phyloP scores from a whole-genome alignment of 2,329 filamentous ascomycete genomes.

The Botryotinia calthae region DNA sequence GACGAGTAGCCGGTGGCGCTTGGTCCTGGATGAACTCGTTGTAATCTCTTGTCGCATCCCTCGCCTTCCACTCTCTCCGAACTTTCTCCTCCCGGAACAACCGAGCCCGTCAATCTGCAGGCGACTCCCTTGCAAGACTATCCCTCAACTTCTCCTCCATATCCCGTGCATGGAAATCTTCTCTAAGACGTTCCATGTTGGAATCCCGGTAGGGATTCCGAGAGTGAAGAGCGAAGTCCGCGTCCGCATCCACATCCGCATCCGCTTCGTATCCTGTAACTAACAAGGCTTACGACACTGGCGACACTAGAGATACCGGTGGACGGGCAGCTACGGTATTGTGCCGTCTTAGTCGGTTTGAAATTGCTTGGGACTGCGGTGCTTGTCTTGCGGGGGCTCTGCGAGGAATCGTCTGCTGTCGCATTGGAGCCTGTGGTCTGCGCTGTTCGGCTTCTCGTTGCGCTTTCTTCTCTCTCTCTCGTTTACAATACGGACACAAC shows the following conservation, averaged over 20 bases:
- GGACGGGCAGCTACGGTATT: not conserved
- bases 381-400: too few relatives aligned
- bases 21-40: not conserved
- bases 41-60: accelerated
- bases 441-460: not conserved
- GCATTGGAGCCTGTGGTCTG: not conserved
- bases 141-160: not conserved
- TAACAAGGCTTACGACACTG: too few relatives aligned
- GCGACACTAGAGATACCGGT: not conserved
- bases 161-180: not conserved
- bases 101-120: not conserved
- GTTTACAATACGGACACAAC: not conserved
- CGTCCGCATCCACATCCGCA: too few relatives aligned
- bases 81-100: not conserved
- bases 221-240: not conserved
- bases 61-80: not conserved
- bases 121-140: not conserved
- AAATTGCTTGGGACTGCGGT: too few relatives aligned
- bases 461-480: not conserved
- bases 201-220: slow-evolving; percentile 1
- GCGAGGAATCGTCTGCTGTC: not conserved
- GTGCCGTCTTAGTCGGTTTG: accelerated
- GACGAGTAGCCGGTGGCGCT: not conserved
- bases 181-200: not conserved
- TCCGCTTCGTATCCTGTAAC: too few relatives aligned